Evolutionary conservation across 768 basidiomycete genomes (phyloP).

Genomic region (Termitomyces sp.): DNA sequence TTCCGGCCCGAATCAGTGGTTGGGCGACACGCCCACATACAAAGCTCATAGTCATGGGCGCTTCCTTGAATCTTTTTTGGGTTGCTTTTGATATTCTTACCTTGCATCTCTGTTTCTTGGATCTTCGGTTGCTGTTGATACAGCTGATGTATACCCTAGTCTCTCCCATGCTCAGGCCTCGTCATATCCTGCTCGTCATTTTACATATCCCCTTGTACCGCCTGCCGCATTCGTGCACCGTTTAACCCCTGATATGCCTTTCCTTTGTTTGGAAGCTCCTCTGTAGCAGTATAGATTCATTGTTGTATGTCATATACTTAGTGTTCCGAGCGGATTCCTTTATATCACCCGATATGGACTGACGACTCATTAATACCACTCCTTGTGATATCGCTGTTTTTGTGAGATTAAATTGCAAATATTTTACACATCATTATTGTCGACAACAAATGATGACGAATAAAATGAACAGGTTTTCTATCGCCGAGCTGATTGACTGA

Average conservation of each 20-base stretch:
- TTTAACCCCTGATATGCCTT: slow-evolving; percentile 2
- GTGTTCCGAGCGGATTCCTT: slow-evolving; percentile 31
- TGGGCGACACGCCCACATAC: slow-evolving; percentile 29
- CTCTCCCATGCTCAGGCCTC: slow-evolving; percentile 7
- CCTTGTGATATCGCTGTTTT: neutral
- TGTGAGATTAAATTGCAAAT: neutral
- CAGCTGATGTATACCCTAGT: slow-evolving; percentile 18
- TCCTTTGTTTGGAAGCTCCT: slow-evolving; percentile 18
- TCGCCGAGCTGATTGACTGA: slow-evolving; percentile 29
- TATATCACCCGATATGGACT: slow-evolving; percentile 3
- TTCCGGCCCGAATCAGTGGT: slow-evolving; percentile 44
- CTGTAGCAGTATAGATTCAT: slow-evolving; percentile 32
- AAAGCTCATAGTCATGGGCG: slow-evolving; percentile 24
- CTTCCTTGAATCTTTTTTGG: neutral
- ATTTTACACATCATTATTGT: neutral
- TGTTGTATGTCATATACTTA: slow-evolving; percentile 19
- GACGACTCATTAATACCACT: slow-evolving; percentile 1
- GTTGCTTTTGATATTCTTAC: neutral
- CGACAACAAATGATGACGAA: neutral
- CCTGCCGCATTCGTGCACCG: slow-evolving; percentile 11
- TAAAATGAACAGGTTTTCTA: neutral
- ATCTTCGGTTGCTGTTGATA: slow-evolving; percentile 18
- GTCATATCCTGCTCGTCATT: slow-evolving; percentile 6
- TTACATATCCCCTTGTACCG: slow-evolving; percentile 11
- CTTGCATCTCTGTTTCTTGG: slow-evolving; percentile 14